These are phyloP conservation scores for Nasturtium officinale DNA, from an alignment of 345 rosid genomes.

Conservation along the genomic window DNA sequence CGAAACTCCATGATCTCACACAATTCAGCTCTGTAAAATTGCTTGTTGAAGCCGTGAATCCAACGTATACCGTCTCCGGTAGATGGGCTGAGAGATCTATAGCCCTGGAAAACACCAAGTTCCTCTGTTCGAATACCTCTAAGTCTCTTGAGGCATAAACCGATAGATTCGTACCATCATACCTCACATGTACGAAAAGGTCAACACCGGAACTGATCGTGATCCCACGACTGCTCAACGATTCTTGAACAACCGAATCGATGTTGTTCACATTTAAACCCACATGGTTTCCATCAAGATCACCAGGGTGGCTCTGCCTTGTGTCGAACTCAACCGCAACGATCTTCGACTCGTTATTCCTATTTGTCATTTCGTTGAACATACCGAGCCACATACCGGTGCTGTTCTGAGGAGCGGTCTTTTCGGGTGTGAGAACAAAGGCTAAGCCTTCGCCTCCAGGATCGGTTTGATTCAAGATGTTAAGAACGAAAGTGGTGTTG, in stretches of 20 bases:
- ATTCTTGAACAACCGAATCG: slow-evolving; percentile 48
- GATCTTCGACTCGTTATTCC: slow-evolving; percentile 34
- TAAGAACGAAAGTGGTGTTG: slow-evolving; percentile 60
- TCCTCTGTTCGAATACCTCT: slow-evolving; percentile 8
- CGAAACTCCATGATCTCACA: slow-evolving; percentile 63
- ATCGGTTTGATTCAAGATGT: slow-evolving; percentile 44
- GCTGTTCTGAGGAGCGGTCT: slow-evolving; percentile 45
- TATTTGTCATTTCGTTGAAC: slow-evolving; percentile 47
- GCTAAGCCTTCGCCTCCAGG: slow-evolving; percentile 79
- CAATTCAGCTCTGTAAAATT: slow-evolving; percentile 51
- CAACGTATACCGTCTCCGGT: slow-evolving; percentile 56
- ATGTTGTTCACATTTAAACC: slow-evolving; percentile 60
- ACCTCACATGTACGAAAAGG: slow-evolving; percentile 41
- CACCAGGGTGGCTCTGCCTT: slow-evolving; percentile 52
- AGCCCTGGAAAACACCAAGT: slow-evolving; percentile 46
- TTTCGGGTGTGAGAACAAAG: slow-evolving; percentile 50
- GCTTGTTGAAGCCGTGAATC: slow-evolving; percentile 71
- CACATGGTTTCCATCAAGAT: slow-evolving; percentile 66
- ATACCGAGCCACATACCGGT: slow-evolving; percentile 70
- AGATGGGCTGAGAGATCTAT: slow-evolving; percentile 56
- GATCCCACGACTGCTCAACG: slow-evolving; percentile 44
- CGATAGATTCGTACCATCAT: slow-evolving; percentile 52
- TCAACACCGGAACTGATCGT: slow-evolving; percentile 25
- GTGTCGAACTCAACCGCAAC: slow-evolving; percentile 81
- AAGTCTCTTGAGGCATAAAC: slow-evolving; percentile 48